A percentile compares a stretch with the other conserved stretches of the same genome.
Evolutionary conservation across 257 asterid species (phyloP).

Genomic region (Solanum tarijense): DNA sequence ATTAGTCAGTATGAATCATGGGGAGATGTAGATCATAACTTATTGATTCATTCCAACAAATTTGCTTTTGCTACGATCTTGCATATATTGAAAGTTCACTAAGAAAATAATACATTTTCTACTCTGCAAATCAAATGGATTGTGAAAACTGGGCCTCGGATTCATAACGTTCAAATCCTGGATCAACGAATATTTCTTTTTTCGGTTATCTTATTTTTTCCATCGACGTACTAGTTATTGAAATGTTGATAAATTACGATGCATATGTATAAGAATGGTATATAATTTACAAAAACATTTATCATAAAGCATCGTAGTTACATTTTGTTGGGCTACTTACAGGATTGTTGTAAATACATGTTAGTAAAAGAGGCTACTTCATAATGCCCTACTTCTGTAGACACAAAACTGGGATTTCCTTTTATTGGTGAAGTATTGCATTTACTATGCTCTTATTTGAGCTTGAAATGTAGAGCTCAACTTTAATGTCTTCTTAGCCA

Average conservation of each 20-base stretch:
- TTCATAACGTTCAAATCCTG: background rate
- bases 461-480: constrained; percentile 37
- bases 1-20: background rate
- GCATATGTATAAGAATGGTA: background rate
- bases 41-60: background rate
- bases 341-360: background rate
- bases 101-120: background rate
- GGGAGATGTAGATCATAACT: background rate
- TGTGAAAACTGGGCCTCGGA: background rate
- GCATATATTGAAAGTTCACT: background rate
- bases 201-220: background rate
- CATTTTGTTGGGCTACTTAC: background rate
- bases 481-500: constrained; percentile 76
- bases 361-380: background rate
- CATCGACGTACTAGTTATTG: background rate
- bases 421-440: background rate
- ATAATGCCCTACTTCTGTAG: background rate
- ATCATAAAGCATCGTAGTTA: background rate
- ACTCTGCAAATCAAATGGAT: background rate
- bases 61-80: background rate
- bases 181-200: background rate
- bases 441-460: constrained; percentile 22
- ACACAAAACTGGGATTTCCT: background rate
- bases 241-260: background rate
- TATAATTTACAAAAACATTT: background rate